phyloP scores from a whole-genome alignment of 164 flowering plant species.

The Hamamelis virginiana region DNA sequence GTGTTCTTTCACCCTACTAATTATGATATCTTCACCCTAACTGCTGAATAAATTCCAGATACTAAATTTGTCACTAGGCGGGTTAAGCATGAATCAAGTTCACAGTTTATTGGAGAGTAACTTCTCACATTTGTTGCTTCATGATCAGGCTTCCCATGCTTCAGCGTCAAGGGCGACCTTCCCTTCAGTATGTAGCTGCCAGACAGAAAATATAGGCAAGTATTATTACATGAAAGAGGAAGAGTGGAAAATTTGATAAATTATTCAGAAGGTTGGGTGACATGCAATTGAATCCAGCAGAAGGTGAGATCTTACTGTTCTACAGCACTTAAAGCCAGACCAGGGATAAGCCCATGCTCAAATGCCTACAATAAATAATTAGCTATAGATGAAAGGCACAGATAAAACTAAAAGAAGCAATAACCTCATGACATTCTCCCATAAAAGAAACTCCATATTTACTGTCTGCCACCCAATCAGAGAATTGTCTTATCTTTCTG shows the following conservation, averaged over 20 bases:
- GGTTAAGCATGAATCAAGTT: too few relatives aligned
- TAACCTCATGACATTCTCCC: not conserved
- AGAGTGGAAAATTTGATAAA: not conserved
- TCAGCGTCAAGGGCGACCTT: slow-evolving; percentile 68
- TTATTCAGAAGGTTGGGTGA: too few relatives aligned
- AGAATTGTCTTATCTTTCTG: too few relatives aligned
- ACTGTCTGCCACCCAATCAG: not conserved
- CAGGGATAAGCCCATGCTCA: slow-evolving; percentile 84
- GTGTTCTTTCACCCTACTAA: too few relatives aligned
- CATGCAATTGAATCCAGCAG: not conserved
- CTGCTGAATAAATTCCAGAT: too few relatives aligned
- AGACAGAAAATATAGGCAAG: slow-evolving; percentile 2
- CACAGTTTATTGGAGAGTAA: slow-evolving; percentile 2
- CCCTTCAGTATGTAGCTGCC: slow-evolving; percentile 81
- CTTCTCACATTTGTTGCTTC: slow-evolving; percentile 76
- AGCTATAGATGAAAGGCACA: slow-evolving; percentile 1
- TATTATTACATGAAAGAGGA: not conserved
- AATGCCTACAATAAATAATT: slow-evolving; percentile 64
- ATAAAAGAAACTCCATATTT: too few relatives aligned
- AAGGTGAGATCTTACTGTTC: slow-evolving; percentile 69
- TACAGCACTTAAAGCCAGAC: slow-evolving; percentile 73
- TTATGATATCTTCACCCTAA: too few relatives aligned
- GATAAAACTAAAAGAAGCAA: not conserved
- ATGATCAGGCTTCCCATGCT: slow-evolving; percentile 97
- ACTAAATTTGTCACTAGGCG: too few relatives aligned